Evolutionary conservation across 345 rosid species (phyloP).

Genomic region (Moricandia moricandioides): DNA sequence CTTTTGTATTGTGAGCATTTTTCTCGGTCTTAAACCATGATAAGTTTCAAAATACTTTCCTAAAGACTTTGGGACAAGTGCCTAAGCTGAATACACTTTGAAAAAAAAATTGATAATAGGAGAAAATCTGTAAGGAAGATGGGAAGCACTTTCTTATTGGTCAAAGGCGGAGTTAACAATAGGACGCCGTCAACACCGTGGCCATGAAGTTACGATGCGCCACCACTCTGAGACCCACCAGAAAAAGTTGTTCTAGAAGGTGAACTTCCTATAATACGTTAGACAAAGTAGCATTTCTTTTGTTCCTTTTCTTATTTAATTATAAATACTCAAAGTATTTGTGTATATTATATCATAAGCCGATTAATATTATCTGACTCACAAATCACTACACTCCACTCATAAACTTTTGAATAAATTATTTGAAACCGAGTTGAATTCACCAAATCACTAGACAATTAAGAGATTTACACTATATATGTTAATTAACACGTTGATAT

Average conservation of each 20-base stretch:
- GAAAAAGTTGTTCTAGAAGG: slow-evolving; percentile 10
- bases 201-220: background rate
- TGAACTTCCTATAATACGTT: background rate
- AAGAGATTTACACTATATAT: background rate
- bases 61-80: background rate
- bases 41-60: background rate
- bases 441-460: background rate
- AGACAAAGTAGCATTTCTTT: background rate
- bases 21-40: background rate
- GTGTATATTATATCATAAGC: background rate
- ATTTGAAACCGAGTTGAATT: slow-evolving; percentile 3
- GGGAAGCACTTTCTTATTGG: slow-evolving; percentile 1
- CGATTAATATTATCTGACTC: background rate
- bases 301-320: background rate
- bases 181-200: slow-evolving; percentile 11
- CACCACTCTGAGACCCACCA: slow-evolving; percentile 1
- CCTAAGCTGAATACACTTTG: background rate
- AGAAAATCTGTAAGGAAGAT: background rate
- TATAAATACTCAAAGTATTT: background rate
- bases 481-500: background rate
- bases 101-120: background rate
- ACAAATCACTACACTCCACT: background rate
- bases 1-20: too few species aligned
- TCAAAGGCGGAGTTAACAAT: background rate
- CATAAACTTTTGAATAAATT: background rate